A percentile compares a stretch with the other conserved stretches of the same genome.
These are phyloP conservation scores for Globisporangium nagaii DNA, from an alignment of 352 stramenopile genomes.

Conservation along the genomic window DNA sequence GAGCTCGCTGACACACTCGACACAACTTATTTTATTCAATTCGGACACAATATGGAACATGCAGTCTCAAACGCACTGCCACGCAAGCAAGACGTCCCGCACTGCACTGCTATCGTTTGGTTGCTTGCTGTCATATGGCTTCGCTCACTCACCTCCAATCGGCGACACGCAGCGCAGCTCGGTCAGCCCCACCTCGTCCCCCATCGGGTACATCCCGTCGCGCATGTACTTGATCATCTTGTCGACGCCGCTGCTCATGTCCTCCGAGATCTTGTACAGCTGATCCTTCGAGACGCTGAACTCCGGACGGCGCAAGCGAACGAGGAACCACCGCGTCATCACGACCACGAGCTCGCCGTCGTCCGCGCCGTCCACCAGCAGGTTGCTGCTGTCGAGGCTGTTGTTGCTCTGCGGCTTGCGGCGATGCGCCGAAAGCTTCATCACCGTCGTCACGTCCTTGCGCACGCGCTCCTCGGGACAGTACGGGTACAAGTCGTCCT, in stretches of 20 bases:
- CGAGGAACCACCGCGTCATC: constrained; percentile 5
- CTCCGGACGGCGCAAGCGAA: background rate
- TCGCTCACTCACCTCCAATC: background rate
- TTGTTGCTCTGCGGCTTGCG: background rate
- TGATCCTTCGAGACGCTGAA: constrained; percentile 1
- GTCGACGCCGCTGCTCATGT: background rate
- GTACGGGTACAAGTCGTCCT: constrained; percentile 16
- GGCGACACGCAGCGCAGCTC: background rate
- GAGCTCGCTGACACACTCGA: too few species aligned
- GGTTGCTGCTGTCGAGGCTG: background rate
- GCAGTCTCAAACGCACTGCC: too few species aligned
- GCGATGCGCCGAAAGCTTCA: background rate
- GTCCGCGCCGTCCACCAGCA: background rate
- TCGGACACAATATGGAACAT: too few species aligned
- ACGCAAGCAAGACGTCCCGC: too few species aligned
- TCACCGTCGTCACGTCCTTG: constrained; percentile 15
- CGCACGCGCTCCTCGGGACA: constrained; percentile 9
- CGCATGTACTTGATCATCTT: constrained; percentile 4
- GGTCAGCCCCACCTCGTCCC: background rate
- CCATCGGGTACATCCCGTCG: constrained; percentile 1
- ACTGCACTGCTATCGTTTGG: too few species aligned
- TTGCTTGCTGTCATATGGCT: background rate
- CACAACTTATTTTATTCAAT: too few species aligned
- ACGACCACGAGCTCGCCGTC: background rate
- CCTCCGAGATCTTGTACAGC: background rate